Evolutionary conservation across 2,329 filamentous ascomycete genomes (phyloP).

Genomic region (Stemphylium lycopersici): DNA sequence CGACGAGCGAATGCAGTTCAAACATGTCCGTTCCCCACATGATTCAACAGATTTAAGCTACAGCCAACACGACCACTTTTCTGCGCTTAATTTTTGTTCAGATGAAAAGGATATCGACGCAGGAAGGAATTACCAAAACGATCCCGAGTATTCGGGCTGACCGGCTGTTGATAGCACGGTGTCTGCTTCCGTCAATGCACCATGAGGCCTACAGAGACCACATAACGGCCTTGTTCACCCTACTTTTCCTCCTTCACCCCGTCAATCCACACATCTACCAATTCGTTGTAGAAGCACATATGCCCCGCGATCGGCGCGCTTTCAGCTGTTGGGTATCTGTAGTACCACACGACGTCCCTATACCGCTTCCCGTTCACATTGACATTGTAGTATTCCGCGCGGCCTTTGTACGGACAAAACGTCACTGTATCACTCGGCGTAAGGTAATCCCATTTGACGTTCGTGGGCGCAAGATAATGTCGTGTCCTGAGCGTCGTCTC

Average conservation of each 20-base stretch:
- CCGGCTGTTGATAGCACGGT: too few relatives aligned
- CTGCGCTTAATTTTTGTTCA: too few relatives aligned
- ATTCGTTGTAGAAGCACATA: conserved; percentile 72
- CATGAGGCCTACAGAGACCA: too few relatives aligned
- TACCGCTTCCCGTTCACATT: conserved; percentile 53
- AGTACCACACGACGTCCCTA: conserved; percentile 68
- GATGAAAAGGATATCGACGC: too few relatives aligned
- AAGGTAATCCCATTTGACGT: conserved; percentile 56
- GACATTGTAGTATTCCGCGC: conserved; percentile 67
- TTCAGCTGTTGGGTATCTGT: conserved; percentile 63
- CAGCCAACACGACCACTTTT: too few relatives aligned
- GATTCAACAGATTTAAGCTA: too few relatives aligned
- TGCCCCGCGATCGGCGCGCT: conserved; percentile 61
- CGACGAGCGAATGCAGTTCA: too few relatives aligned
- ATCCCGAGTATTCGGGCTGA: too few relatives aligned
- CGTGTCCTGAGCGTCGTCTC: conserved; percentile 66
- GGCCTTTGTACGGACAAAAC: conserved; percentile 71
- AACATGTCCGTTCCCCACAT: too few relatives aligned
- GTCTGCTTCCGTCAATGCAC: too few relatives aligned
- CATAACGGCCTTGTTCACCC: neutral
- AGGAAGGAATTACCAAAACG: too few relatives aligned
- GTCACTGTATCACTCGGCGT: conserved; percentile 60
- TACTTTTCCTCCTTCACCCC: conserved; percentile 51
- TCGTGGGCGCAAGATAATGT: conserved; percentile 64
- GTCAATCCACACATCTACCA: conserved; percentile 67